phyloP scores from a whole-genome alignment of 345 rosid genomes.

The Gossypium stocksii region DNA sequence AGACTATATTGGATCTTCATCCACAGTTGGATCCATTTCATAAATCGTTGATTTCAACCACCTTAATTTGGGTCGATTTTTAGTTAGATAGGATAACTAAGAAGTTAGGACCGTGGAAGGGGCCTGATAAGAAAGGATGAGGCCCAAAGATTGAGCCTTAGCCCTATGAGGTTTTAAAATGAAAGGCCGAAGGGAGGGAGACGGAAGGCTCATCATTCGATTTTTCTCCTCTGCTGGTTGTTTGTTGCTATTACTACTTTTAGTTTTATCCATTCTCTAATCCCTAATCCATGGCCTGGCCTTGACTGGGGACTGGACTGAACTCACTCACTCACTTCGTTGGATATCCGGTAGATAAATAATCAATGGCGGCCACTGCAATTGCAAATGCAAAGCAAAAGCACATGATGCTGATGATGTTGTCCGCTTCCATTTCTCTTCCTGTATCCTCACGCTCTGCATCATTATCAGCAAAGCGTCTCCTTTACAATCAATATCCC shows the following conservation, averaged over 20 bases:
- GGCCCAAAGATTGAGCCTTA: neutral
- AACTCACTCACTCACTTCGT: neutral
- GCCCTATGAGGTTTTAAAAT: neutral
- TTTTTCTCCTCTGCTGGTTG: neutral
- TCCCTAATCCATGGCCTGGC: neutral
- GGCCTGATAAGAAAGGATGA: neutral
- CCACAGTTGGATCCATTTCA: slow-evolving; percentile 28
- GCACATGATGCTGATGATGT: neutral
- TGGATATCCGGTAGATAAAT: neutral
- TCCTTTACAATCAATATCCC: neutral
- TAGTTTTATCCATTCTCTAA: neutral
- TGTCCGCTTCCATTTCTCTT: neutral
- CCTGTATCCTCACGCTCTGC: neutral
- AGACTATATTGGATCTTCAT: slow-evolving; percentile 87
- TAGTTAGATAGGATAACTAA: too few species aligned
- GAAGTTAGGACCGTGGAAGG: neutral
- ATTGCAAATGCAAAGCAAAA: neutral
- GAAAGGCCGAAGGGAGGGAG: neutral
- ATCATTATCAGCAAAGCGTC: neutral
- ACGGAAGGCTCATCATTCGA: neutral
- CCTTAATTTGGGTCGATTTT: too few species aligned
- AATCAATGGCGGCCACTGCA: neutral
- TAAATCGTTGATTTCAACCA: too few species aligned
- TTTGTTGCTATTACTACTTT: neutral
- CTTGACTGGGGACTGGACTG: neutral